Percentiles rank a stretch among this genome's conserved stretches.
Conservation (phyloP, 2,329 filamentous ascomycete species). For the Aspergillus thermomutatus region DNA sequence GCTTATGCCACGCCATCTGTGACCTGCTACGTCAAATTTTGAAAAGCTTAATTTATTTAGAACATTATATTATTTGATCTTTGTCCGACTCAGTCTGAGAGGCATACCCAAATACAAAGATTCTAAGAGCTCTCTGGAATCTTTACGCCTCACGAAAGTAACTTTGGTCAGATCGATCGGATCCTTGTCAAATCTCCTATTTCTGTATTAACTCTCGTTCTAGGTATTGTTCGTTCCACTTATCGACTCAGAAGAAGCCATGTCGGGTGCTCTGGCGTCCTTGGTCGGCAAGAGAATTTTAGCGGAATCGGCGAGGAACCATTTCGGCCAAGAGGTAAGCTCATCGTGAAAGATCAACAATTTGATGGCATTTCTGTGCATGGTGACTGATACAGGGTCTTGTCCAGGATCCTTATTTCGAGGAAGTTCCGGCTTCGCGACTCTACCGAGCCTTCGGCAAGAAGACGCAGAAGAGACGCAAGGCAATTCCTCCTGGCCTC, state of each 20-base stretch:
- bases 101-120: not conserved
- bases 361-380: not conserved
- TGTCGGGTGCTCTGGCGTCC: constrained; percentile 26
- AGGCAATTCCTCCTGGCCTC: constrained; percentile 77
- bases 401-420: constrained; percentile 81
- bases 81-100: too few species aligned
- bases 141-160: not conserved
- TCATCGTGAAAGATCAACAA: not conserved
- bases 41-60: not conserved
- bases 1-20: not conserved
- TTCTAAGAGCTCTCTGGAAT: not conserved
- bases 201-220: not conserved
- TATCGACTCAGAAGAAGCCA: constrained; percentile 8
- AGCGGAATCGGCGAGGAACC: constrained; percentile 38
- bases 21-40: not conserved
- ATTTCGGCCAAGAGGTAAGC: constrained; percentile 41
- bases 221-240: not conserved
- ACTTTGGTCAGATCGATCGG: not conserved
- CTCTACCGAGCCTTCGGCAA: constrained; percentile 62
- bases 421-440: constrained; percentile 71
- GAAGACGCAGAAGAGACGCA: constrained; percentile 79
- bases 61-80: not conserved
- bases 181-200: not conserved
- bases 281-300: constrained; percentile 33
- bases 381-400: constrained; percentile 3